Evolutionary conservation across 352 stramenopile genomes (phyloP).

Genomic region (Pythium sukuiense): DNA sequence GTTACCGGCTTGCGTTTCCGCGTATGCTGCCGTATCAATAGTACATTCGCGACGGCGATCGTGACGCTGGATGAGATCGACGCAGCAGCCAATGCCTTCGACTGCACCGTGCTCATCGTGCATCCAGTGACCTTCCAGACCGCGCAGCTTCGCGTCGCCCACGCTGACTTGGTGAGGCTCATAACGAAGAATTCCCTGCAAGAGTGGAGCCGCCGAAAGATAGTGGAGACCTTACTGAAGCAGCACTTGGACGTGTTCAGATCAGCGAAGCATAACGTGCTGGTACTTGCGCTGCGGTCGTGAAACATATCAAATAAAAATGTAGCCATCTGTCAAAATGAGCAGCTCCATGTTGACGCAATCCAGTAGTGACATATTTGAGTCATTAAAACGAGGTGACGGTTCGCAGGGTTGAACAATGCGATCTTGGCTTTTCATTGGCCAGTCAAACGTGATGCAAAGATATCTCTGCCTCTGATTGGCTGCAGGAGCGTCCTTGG

Average conservation of each 20-base stretch:
- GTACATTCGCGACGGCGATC: constrained; percentile 27
- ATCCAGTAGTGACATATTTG: constrained; percentile 19
- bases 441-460: constrained; percentile 19
- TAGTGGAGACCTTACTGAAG: constrained; percentile 26
- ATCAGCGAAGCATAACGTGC: constrained; percentile 29
- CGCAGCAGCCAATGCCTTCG: constrained; percentile 21
- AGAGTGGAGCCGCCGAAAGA: constrained; percentile 14
- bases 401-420: constrained; percentile 5
- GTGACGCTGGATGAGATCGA: constrained; percentile 34
- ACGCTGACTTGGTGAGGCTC: constrained; percentile 20
- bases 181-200: not conserved
- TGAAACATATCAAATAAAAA: not conserved
- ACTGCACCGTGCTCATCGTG: constrained; percentile 28
- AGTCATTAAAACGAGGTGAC: constrained; percentile 8
- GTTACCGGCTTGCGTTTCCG: constrained; percentile 26
- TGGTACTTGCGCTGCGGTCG: constrained; percentile 29
- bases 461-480: not conserved
- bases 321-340: constrained; percentile 26
- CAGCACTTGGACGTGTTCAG: constrained; percentile 41
- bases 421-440: constrained; percentile 8
- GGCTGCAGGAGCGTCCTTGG: not conserved
- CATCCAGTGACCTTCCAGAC: constrained; percentile 22
- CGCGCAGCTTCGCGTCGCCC: constrained; percentile 26
- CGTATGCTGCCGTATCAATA: constrained; percentile 28
- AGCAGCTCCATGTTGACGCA: constrained; percentile 11